These are phyloP conservation scores for Allomyces macrogynus DNA, from an alignment of 192 early-diverging fungal species.

Conservation along the genomic window DNA sequence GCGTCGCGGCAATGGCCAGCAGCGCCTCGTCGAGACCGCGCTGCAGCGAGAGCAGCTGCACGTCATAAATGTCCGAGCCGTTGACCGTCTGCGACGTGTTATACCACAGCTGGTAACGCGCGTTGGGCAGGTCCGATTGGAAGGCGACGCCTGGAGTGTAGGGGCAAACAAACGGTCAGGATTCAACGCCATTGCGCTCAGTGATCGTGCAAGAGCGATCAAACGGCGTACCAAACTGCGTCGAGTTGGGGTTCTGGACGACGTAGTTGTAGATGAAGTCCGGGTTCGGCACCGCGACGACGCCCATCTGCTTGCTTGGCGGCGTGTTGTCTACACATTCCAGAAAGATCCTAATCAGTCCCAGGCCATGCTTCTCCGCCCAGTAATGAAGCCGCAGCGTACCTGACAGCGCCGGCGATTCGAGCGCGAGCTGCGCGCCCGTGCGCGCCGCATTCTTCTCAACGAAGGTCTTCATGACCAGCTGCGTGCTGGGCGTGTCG, in stretches of 20 bases:
- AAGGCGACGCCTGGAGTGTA: constrained; percentile 11
- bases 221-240: constrained; percentile 24
- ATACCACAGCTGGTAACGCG: constrained; percentile 56
- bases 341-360: constrained; percentile 8
- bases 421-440: constrained; percentile 11
- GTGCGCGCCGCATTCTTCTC: constrained; percentile 16
- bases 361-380: constrained; percentile 1
- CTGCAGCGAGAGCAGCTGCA: constrained; percentile 31
- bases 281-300: constrained; percentile 27
- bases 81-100: constrained; percentile 39
- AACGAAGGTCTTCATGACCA: constrained; percentile 18
- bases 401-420: constrained; percentile 7
- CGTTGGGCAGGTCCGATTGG: constrained; percentile 21
- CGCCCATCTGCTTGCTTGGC: constrained; percentile 16
- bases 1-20: constrained; percentile 4
- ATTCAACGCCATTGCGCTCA: neutral
- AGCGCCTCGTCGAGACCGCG: constrained; percentile 54
- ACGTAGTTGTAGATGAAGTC: constrained; percentile 51
- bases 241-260: constrained; percentile 41
- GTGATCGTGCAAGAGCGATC: neutral
- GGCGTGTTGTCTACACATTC: constrained; percentile 8
- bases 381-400: constrained; percentile 5
- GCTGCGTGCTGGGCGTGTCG: constrained; percentile 10
- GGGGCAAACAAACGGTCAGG: neutral
- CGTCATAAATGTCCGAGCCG: constrained; percentile 36